Evolutionary conservation across 2,329 filamentous ascomycete species (phyloP), one percentile per base, ranked within the genome.

Genomic region (Fusarium transvaalense): DNA sequence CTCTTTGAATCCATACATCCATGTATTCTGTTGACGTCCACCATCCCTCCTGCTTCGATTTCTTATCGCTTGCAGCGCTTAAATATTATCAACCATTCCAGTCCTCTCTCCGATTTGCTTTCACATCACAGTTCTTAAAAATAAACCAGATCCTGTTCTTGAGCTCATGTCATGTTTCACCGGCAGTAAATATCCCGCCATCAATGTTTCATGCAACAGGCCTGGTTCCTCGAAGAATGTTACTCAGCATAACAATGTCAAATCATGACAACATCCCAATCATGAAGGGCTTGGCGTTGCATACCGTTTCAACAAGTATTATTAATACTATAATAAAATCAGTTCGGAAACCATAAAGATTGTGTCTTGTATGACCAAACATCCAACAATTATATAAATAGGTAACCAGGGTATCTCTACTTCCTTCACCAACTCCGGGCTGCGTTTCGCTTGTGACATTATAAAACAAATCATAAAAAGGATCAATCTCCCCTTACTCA

Each of bases 371-470:
- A 35, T 48, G 23, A 38, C 31, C 38, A 42, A 37, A 42, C n/a
- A 29, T 38, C 43, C 54, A 34, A 6, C 38, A 50, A 50, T 65
- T 46, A 45, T 46, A 45, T 27, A 37, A 57, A 47, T 47, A 54
- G 55, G 48, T 38, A 27, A 15, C 14, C n/a, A 37, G 32, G 46
- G 38, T 48, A 70, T 64, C 61, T 45, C 29, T 56, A 27, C 47
- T 31, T 51, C 53, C 37, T 37, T 41, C 37, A 54, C 42, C 41
- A 55, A 68, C 50, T 61, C 60, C 51, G 29, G 35, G 62, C 50
- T 47, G 43, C 50, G 58, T 58, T 62, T 48, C 23, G 61, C 47
- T 59, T 38, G 10, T 55, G 17, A 58, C 50, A 63, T 56, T 27
- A 52, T 25, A 38, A 56, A 57, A 61, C 41, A 54, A 58, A 55